phyloP scores from a whole-genome alignment of 495 filamentous ascomycete genomes.

The Xylaria intraflava region DNA sequence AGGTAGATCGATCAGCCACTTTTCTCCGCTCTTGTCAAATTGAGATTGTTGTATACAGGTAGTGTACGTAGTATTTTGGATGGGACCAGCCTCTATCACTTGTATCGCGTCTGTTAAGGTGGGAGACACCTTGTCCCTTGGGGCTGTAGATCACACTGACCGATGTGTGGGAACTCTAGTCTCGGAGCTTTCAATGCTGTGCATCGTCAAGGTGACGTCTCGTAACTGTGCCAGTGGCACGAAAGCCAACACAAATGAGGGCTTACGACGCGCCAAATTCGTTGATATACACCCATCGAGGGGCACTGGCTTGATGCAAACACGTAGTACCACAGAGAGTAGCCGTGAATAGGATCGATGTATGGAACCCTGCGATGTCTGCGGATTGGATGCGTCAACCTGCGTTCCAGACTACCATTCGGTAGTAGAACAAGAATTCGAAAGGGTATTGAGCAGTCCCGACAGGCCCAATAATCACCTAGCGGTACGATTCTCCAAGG shows the following conservation, averaged over 20 bases:
- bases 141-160: neutral
- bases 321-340: neutral
- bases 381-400: neutral
- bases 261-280: neutral
- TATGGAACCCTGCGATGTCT: neutral
- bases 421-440: neutral
- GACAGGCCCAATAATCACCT: neutral
- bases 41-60: neutral
- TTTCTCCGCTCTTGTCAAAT: neutral
- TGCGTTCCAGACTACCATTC: neutral
- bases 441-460: neutral
- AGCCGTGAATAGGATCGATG: neutral
- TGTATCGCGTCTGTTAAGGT: too few species aligned
- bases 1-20: neutral
- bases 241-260: neutral
- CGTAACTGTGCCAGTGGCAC: neutral
- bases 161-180: neutral
- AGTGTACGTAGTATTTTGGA: neutral
- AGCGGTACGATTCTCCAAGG: neutral
- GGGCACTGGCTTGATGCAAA: neutral
- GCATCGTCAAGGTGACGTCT: neutral
- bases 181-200: neutral
- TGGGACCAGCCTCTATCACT: neutral
- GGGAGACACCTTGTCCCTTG: neutral
- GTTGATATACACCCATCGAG: neutral